A percentile compares a stretch with the other conserved stretches of the same genome.
These are phyloP conservation scores for Sugiyamaella castrensis DNA, from an alignment of 1,139 yeast genomes.

Conservation along the genomic window DNA sequence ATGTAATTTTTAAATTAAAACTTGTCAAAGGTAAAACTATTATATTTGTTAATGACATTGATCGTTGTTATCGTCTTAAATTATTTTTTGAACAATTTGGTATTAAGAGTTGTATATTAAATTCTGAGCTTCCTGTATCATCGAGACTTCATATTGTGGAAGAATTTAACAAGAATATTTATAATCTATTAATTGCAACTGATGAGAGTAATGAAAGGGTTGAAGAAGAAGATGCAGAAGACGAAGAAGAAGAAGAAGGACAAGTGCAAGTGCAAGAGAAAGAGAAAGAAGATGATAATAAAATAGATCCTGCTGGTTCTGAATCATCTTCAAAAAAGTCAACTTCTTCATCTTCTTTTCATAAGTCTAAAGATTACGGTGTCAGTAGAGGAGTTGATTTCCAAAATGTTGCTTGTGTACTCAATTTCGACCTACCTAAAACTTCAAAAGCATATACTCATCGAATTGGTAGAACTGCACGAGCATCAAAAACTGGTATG, in stretches of 20 bases:
- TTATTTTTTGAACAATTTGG: slow-evolving; percentile 94
- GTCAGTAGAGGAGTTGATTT: slow-evolving; percentile 98
- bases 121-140: slow-evolving; percentile 88
- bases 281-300: slow-evolving; percentile 16
- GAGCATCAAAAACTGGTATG: slow-evolving; percentile 96
- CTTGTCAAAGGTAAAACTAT: slow-evolving; percentile 89
- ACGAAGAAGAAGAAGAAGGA: slow-evolving; percentile 25
- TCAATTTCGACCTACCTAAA: slow-evolving; percentile 91
- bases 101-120: slow-evolving; percentile 79
- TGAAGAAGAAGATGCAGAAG: slow-evolving; percentile 44
- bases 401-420: slow-evolving; percentile 91
- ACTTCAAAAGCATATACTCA: slow-evolving; percentile 89
- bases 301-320: background rate
- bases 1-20: slow-evolving; percentile 85
- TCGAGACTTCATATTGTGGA: slow-evolving; percentile 94
- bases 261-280: slow-evolving; percentile 23
- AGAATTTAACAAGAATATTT: slow-evolving; percentile 88
- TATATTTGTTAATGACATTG: slow-evolving; percentile 88
- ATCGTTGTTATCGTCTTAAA: slow-evolving; percentile 90
- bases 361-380: slow-evolving; percentile 63
- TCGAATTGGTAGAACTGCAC: slow-evolving; percentile 95
- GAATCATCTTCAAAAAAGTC: slow-evolving; percentile 20
- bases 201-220: slow-evolving; percentile 71
- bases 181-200: slow-evolving; percentile 86
- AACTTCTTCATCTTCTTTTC: background rate